Conservation (phyloP, 371 early-diverging fungal genomes). For the Syncephalastrum sp. region DNA sequence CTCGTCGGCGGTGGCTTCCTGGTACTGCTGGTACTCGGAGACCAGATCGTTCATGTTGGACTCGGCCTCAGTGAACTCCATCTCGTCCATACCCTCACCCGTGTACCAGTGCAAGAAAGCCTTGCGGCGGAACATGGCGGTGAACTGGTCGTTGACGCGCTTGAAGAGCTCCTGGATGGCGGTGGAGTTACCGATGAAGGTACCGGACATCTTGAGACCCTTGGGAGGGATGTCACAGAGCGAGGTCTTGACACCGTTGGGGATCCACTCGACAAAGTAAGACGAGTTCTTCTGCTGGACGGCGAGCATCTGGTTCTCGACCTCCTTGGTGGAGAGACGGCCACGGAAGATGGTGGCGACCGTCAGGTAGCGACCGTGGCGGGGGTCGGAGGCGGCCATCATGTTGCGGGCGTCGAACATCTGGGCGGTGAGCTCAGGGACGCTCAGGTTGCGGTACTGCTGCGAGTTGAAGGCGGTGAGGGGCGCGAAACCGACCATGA, state of each 20-base stretch:
- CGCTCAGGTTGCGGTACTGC: conserved; percentile 84
- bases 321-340: conserved; percentile 97
- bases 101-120: conserved; percentile 97
- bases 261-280: conserved; percentile 99
- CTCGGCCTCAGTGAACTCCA: conserved; percentile 90
- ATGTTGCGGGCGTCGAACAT: conserved; percentile 98
- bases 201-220: conserved; percentile 94
- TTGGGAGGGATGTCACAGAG: conserved; percentile 96
- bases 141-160: conserved; percentile 93
- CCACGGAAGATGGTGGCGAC: conserved; percentile 98
- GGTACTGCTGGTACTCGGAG: conserved; percentile 97
- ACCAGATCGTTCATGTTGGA: conserved; percentile 93
- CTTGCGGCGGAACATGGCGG: conserved; percentile 89
- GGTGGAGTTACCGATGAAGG: conserved; percentile 98
- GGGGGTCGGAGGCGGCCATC: conserved; percentile 98
- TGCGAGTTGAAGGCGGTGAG: conserved; percentile 84
- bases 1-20: conserved; percentile 79
- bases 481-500: conserved; percentile 97
- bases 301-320: conserved; percentile 97
- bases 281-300: conserved; percentile 91
- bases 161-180: conserved; percentile 98
- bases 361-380: conserved; percentile 96
- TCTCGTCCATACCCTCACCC: conserved; percentile 94
- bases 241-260: conserved; percentile 98
- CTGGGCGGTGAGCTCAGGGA: conserved; percentile 92